phyloP scores from a whole-genome alignment of 2,329 filamentous ascomycete species.

The Polytolypa hystricis region DNA sequence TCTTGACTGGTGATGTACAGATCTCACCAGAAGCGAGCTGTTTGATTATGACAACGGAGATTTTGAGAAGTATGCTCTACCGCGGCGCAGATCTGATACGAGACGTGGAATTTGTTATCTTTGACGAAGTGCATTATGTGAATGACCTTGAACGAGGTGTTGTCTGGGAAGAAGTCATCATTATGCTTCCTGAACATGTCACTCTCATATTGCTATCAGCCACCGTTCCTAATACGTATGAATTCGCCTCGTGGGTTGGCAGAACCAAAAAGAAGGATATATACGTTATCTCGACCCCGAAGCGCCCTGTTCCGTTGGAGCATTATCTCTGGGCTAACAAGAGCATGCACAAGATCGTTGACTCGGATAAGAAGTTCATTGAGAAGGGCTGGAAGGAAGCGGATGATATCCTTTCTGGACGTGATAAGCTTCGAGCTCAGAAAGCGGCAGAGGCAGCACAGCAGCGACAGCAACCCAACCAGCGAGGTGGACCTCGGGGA shows the following conservation, averaged over 20 bases:
- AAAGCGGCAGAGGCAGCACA: constrained; percentile 40
- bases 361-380: constrained; percentile 80
- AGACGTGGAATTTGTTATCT: constrained; percentile 97
- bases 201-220: constrained; percentile 90
- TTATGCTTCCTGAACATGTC: constrained; percentile 96
- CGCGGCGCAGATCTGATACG: constrained; percentile 89
- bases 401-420: constrained; percentile 68
- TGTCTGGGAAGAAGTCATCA: constrained; percentile 99
- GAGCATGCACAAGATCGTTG: constrained; percentile 86
- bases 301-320: constrained; percentile 86
- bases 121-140: constrained; percentile 97
- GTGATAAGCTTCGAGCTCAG: constrained; percentile 59
- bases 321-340: constrained; percentile 96
- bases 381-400: constrained; percentile 94
- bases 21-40: constrained; percentile 97
- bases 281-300: constrained; percentile 95
- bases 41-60: constrained; percentile 98
- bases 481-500: constrained; percentile 44
- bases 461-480: constrained; percentile 42
- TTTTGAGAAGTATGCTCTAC: constrained; percentile 95
- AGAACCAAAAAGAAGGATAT: constrained; percentile 98
- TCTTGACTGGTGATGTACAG: constrained; percentile 93
- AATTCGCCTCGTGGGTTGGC: constrained; percentile 97
- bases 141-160: constrained; percentile 93
- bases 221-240: constrained; percentile 92